These are phyloP conservation scores for Dioszegia hungarica DNA, from an alignment of 768 basidiomycete genomes.

Conservation along the genomic window DNA sequence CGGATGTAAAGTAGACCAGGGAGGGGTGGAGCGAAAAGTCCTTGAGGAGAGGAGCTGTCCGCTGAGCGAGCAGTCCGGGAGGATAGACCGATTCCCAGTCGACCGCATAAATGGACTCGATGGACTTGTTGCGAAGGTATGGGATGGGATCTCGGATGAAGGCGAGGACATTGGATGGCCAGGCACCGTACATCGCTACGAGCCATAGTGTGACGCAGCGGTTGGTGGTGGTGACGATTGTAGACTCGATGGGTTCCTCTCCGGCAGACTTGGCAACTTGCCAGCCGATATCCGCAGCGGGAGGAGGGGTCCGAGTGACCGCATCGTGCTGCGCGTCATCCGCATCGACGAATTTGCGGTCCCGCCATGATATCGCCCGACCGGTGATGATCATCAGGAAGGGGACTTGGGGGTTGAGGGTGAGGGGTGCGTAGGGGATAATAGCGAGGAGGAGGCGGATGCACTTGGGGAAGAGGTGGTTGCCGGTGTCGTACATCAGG, in stretches of 20 bases:
- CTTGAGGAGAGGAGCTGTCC: slow-evolving; percentile 58
- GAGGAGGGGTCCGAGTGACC: slow-evolving; percentile 50
- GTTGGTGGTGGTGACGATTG: not conserved
- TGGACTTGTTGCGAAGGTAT: slow-evolving; percentile 58
- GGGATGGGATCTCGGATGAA: slow-evolving; percentile 67
- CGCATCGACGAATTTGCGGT: slow-evolving; percentile 47
- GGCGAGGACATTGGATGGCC: slow-evolving; percentile 77
- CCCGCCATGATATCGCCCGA: slow-evolving; percentile 43
- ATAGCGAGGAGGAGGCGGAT: slow-evolving; percentile 29
- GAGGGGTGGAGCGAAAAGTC: slow-evolving; percentile 69
- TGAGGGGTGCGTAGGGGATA: slow-evolving; percentile 30
- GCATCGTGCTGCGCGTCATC: slow-evolving; percentile 60
- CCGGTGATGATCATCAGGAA: slow-evolving; percentile 41
- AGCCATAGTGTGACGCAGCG: slow-evolving; percentile 20
- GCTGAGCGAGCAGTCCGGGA: slow-evolving; percentile 63
- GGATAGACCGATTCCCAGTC: slow-evolving; percentile 69
- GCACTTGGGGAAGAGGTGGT: slow-evolving; percentile 33
- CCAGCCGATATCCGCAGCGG: slow-evolving; percentile 19
- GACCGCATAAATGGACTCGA: slow-evolving; percentile 61
- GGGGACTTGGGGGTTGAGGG: slow-evolving; percentile 31
- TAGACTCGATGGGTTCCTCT: slow-evolving; percentile 5
- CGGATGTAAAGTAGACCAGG: slow-evolving; percentile 63
- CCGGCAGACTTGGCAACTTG: slow-evolving; percentile 14
- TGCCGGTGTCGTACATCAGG: slow-evolving; percentile 33
- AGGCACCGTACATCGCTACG: slow-evolving; percentile 69